phyloP scores from a whole-genome alignment of 805 yeast genomes.

The Pichia paraexigua region DNA sequence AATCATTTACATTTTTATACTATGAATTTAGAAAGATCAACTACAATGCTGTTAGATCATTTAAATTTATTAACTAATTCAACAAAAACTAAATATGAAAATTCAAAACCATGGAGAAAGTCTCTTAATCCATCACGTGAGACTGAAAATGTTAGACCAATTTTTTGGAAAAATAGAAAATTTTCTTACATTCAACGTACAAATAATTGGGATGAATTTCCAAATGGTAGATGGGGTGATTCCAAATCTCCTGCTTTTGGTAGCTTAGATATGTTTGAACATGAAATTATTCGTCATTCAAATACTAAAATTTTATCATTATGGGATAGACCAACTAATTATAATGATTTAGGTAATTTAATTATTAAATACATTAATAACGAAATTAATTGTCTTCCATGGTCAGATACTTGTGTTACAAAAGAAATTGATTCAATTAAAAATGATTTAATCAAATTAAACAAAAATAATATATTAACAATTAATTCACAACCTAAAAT shows the following conservation, averaged over 20 bases:
- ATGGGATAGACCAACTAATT: slow-evolving; percentile 75
- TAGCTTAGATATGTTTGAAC: slow-evolving; percentile 74
- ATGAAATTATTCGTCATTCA: slow-evolving; percentile 74
- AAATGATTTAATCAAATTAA: slow-evolving; percentile 52
- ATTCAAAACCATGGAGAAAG: slow-evolving; percentile 79
- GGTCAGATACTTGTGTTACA: slow-evolving; percentile 90
- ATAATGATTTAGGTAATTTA: slow-evolving; percentile 53
- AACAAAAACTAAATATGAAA: slow-evolving; percentile 14
- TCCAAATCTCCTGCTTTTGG: slow-evolving; percentile 97
- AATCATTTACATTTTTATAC: slow-evolving; percentile 93
- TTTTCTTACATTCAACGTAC: slow-evolving; percentile 85
- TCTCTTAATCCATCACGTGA: slow-evolving; percentile 74
- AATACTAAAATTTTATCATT: slow-evolving; percentile 70
- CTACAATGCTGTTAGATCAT: slow-evolving; percentile 77
- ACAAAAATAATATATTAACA: slow-evolving; percentile 63
- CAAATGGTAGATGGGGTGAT: slow-evolving; percentile 98
- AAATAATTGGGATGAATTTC: slow-evolving; percentile 95
- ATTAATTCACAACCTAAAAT: slow-evolving; percentile 93
- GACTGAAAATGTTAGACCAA: slow-evolving; percentile 82
- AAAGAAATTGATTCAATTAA: slow-evolving; percentile 63
- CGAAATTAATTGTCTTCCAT: slow-evolving; percentile 68
- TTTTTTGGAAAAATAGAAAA: slow-evolving; percentile 93
- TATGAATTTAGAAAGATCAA: slow-evolving; percentile 91
- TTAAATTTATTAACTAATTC: slow-evolving; percentile 41
- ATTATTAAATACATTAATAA: slow-evolving; percentile 68